Evolutionary conservation across 140 eudicot genomes (phyloP), one percentile per base, ranked within the genome.

Genomic region (Erigeron philadelphicus): DNA sequence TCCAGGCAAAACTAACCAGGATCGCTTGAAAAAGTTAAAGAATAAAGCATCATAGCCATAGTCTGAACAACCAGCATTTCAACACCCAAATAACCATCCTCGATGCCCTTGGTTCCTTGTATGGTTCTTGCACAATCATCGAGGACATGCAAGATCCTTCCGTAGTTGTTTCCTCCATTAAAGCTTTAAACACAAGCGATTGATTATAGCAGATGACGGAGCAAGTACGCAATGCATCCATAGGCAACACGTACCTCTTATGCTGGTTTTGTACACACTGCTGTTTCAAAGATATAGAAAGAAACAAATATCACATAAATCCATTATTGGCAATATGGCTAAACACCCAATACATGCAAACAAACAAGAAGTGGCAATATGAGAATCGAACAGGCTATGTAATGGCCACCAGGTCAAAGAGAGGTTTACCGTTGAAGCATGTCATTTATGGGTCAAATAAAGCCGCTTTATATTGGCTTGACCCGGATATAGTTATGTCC

Each of bases 81-180:
- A 11, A 17, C 65, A 23, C 65, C 40, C 40, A 4, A 4, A 17
- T 10, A 31, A 60, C 46, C 41, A 38, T 31, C 17, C 40, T 7
- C 7, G 31, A 10, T 13, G 66, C 23, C 74, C 44, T 19, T 42
- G 7, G 25, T 56, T 56, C 66, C 72, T 48, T 50, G 21, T 18
- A 56, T 19, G 23, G 18, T 59, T 45, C 15, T n/a, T 23, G 59
- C 64, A 46, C 11, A 70, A 55, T 38, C 71, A 19, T 60, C 43
- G 41, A 19, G 45, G 58, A 31, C 71, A 44, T 17, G 55, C 54
- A 54, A 55, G 47, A 52, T 64, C 72, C 54, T 35, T 70, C 54
- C 17, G n/a, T 70, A 61, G 67, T 63, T 58, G 25, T 44, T 61
- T 72, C 70, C 50, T 70, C 9, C 44, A 12, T 41, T 7, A 54